Evolutionary conservation across 108 stramenopile genomes (phyloP).

Genomic region (Nitzschia sp.): DNA sequence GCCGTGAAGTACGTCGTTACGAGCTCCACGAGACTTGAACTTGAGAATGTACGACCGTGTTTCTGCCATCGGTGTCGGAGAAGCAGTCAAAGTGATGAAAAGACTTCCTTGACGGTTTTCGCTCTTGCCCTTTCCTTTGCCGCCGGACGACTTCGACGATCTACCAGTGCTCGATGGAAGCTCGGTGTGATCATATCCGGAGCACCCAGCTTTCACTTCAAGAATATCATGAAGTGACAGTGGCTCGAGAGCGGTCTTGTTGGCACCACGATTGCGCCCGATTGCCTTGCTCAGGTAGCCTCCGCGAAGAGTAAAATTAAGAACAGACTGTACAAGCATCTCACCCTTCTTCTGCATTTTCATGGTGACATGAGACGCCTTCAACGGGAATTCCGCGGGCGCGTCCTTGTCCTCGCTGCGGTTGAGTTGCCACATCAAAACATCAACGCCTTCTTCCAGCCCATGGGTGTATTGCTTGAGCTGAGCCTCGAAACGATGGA

Average conservation of each 20-base stretch:
- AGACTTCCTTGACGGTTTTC: slow-evolving; percentile 84
- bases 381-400: slow-evolving; percentile 74
- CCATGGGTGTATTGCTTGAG: slow-evolving; percentile 63
- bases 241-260: slow-evolving; percentile 81
- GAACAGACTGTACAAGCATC: slow-evolving; percentile 70
- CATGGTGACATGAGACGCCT: slow-evolving; percentile 75
- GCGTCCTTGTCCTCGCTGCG: slow-evolving; percentile 59
- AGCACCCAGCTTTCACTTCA: slow-evolving; percentile 84
- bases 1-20: slow-evolving; percentile 81
- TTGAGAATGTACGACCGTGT: slow-evolving; percentile 79
- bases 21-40: slow-evolving; percentile 74
- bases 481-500: slow-evolving; percentile 74
- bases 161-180: slow-evolving; percentile 64
- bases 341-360: slow-evolving; percentile 83
- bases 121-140: slow-evolving; percentile 56
- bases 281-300: slow-evolving; percentile 90
- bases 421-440: slow-evolving; percentile 87
- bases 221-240: slow-evolving; percentile 86
- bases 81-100: slow-evolving; percentile 85
- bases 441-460: slow-evolving; percentile 84
- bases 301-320: slow-evolving; percentile 78
- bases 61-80: slow-evolving; percentile 78
- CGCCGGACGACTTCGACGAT: slow-evolving; percentile 28
- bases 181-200: slow-evolving; percentile 80
- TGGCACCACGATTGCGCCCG: slow-evolving; percentile 62